phyloP scores from a whole-genome alignment of 2,329 filamentous ascomycete species.

The Fusarium decemcellulare region DNA sequence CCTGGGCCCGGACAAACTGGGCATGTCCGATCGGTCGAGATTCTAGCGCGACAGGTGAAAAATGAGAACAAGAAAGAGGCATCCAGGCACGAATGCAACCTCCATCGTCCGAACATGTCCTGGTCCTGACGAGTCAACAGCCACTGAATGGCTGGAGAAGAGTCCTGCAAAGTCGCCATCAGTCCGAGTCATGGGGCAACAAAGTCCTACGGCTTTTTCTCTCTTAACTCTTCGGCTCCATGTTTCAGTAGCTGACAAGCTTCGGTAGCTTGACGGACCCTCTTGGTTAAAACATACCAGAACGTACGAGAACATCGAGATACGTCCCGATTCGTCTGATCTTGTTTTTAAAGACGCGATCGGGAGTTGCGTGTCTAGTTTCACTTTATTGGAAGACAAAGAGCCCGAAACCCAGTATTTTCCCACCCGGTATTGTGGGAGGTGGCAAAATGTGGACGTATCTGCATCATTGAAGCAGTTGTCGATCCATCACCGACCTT shows the following conservation, averaged over 20 bases:
- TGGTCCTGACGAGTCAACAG: background rate
- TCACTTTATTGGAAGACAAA: conserved; percentile 17
- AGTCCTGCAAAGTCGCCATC: background rate
- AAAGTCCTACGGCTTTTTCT: background rate
- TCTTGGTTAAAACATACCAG: conserved; percentile 8
- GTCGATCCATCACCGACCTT: background rate
- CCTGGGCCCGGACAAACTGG: conserved; percentile 7
- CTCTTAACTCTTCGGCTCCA: background rate
- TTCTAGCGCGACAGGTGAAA: conserved; percentile 7
- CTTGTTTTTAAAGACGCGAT: conserved; percentile 25
- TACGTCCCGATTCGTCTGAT: conserved; percentile 35
- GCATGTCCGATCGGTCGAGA: conserved; percentile 15
- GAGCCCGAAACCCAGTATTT: conserved; percentile 10
- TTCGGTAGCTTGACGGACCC: conserved; percentile 25
- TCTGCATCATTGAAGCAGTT: conserved; percentile 6
- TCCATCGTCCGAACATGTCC: conserved; percentile 4
- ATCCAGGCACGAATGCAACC: background rate
- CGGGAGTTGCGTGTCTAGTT: conserved; percentile 31
- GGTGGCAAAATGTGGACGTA: conserved; percentile 24
- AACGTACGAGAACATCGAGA: conserved; percentile 7
- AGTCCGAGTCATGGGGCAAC: conserved; percentile 2
- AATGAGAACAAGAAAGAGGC: background rate
- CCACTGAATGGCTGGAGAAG: conserved; percentile 2
- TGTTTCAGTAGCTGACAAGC: conserved; percentile 36
- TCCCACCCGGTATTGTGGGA: conserved; percentile 10